These are phyloP conservation scores for Adansonia gregorii DNA, from an alignment of 441 rosid species.

Conservation along the genomic window DNA sequence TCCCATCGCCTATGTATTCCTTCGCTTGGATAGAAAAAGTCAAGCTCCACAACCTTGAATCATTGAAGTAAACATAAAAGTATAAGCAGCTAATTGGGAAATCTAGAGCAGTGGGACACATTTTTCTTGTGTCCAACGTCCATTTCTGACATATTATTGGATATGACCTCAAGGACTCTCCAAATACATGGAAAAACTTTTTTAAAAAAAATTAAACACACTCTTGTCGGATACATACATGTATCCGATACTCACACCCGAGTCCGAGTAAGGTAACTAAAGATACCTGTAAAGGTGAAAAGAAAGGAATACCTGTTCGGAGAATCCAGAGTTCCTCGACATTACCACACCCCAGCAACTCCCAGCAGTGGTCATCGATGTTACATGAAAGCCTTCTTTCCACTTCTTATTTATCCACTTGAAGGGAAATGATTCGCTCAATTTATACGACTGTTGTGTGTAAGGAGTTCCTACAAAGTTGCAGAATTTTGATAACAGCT, in stretches of 20 bases:
- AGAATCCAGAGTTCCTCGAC: conserved; percentile 79
- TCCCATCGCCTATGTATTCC: conserved; percentile 86
- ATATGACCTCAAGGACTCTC: too few relatives aligned
- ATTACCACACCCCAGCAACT: conserved; percentile 86
- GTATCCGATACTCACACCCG: too few relatives aligned
- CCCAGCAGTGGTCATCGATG: conserved; percentile 83
- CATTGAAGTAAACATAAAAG: conserved; percentile 18
- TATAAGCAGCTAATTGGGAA: conserved; percentile 17
- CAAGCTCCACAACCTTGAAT: conserved; percentile 84
- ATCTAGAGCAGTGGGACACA: background rate
- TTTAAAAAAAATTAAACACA: too few relatives aligned
- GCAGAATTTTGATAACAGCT: conserved; percentile 19
- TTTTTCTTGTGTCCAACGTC: too few relatives aligned
- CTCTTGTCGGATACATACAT: too few relatives aligned
- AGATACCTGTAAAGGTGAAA: background rate
- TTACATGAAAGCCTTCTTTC: conserved; percentile 88
- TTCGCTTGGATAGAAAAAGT: conserved; percentile 84
- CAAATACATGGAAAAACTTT: too few relatives aligned
- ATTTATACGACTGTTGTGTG: conserved; percentile 84
- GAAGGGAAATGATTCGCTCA: conserved; percentile 80
- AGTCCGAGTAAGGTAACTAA: background rate
- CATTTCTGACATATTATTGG: too few relatives aligned
- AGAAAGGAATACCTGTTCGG: conserved; percentile 58
- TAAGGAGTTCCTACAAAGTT: conserved; percentile 64
- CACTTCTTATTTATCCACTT: conserved; percentile 88